Conservation (phyloP, 2,329 filamentous ascomycete genomes). For the Trichoderma sp. region DNA sequence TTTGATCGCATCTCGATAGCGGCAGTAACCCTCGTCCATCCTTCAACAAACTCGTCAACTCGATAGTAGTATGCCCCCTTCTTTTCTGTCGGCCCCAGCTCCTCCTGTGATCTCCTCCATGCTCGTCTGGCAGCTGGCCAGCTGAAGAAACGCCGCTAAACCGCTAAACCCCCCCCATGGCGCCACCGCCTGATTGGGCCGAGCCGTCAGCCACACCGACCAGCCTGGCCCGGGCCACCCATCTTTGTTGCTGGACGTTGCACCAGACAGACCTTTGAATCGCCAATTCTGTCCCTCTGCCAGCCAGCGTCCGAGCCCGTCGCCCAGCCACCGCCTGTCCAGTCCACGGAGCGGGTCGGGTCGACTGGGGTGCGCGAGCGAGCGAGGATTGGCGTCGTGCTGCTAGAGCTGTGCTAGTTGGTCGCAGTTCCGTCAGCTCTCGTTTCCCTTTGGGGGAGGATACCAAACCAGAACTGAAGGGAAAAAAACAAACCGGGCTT, state of each 20-base stretch:
- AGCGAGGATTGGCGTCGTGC: constrained; percentile 22
- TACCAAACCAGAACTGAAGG: constrained; percentile 12
- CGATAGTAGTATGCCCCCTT: constrained; percentile 3
- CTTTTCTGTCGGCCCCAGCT: constrained; percentile 17
- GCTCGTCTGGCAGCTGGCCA: constrained; percentile 10
- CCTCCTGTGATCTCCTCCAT: constrained; percentile 8
- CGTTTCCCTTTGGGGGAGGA: neutral
- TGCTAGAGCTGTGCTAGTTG: neutral
- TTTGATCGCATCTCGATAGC: no score
- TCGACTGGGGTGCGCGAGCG: constrained; percentile 16
- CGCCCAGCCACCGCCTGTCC: constrained; percentile 29
- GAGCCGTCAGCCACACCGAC: constrained; percentile 18
- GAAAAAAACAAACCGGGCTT: constrained; percentile 16
- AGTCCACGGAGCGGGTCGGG: constrained; percentile 20
- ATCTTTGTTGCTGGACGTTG: neutral
- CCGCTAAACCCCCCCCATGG: neutral
- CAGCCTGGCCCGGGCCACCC: constrained; percentile 8
- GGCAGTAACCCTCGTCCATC: no score
- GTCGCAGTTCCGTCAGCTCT: constrained; percentile 23
- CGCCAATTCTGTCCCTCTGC: no score
- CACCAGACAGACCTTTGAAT: neutral
- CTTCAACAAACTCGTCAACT: no score
- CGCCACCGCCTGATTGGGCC: constrained; percentile 13
- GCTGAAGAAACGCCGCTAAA: constrained; percentile 26
- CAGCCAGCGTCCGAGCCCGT: neutral